Evolutionary conservation across 139 green algal species (phyloP), one percentile per base, ranked within the genome.

Genomic region (Closterium sp.): DNA sequence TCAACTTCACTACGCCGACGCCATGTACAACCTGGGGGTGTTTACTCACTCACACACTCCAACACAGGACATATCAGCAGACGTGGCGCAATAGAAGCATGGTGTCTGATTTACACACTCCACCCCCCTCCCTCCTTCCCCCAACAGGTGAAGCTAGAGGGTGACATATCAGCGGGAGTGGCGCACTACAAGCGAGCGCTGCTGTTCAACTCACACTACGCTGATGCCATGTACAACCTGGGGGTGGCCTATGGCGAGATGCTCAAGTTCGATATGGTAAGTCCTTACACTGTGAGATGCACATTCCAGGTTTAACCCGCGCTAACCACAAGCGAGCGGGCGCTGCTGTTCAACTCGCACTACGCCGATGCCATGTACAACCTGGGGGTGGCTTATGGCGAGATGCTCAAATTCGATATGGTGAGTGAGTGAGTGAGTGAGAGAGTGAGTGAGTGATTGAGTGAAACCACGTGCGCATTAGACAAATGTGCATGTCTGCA

Each of bases 11-110:
- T 96, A 98, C 73, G 92, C 96, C 0, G 96, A 99, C 6, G 97
- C 97, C 2, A 93, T 99, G 73, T 99, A 99, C 97, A 99, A 99
- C 95, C 95, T 99, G 45, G 98, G 97, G 0, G 97, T 99, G 11
- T 7, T 7, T 7, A 62, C 42, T 7, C 42, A 62, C 42, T 7
- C 42, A 62, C 42, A 5, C 42, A 62, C 42, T 7, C 42, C 5
- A 5, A 5, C 42, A 62, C 42, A n/a, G n/a, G n/a, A n/a, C n/a
- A n/a, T n/a, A n/a, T n/a, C n/a, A n/a, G n/a, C n/a, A n/a, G n/a
- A n/a, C n/a, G n/a, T n/a, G n/a, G n/a, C n/a, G n/a, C n/a, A n/a
- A n/a, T n/a, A n/a, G n/a, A n/a, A n/a, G n/a, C n/a, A n/a, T n/a
- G n/a, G n/a, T n/a, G n/a, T n/a, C n/a, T 7, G 5, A 62, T 7